phyloP scores from a whole-genome alignment of 345 rosid genomes.

The Pelargonium nanum region DNA sequence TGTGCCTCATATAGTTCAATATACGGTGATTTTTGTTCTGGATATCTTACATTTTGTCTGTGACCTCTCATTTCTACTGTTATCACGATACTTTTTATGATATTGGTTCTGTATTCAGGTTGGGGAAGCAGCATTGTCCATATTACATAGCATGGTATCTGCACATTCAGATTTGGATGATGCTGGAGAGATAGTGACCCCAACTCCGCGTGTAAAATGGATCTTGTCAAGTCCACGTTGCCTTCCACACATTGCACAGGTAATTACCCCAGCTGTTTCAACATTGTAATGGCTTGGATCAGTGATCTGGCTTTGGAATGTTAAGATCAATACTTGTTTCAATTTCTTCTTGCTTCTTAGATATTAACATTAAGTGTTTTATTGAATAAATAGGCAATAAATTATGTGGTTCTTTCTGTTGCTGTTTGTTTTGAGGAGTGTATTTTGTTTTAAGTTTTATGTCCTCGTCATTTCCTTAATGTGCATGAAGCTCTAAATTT shows the following conservation, averaged over 20 bases:
- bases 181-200: constrained; percentile 99
- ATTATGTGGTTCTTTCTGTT: neutral
- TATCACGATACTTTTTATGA: constrained; percentile 6
- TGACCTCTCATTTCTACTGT: neutral
- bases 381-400: neutral
- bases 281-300: constrained; percentile 6
- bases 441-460: neutral
- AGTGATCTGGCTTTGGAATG: too few species aligned
- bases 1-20: neutral
- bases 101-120: constrained; percentile 36
- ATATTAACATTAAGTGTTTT: neutral
- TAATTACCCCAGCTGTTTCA: constrained; percentile 13
- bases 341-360: neutral
- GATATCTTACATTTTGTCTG: neutral
- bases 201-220: constrained; percentile 93
- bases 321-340: too few species aligned
- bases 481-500: neutral
- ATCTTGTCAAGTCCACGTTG: constrained; percentile 93
- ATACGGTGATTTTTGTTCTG: neutral
- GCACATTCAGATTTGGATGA: constrained; percentile 99
- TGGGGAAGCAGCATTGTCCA: constrained; percentile 89
- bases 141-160: constrained; percentile 94
- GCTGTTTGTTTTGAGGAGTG: neutral
- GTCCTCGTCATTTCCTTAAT: neutral
- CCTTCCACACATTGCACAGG: constrained; percentile 99